phyloP scores from a whole-genome alignment of 345 rosid species.

The Alliaria petiolata region DNA sequence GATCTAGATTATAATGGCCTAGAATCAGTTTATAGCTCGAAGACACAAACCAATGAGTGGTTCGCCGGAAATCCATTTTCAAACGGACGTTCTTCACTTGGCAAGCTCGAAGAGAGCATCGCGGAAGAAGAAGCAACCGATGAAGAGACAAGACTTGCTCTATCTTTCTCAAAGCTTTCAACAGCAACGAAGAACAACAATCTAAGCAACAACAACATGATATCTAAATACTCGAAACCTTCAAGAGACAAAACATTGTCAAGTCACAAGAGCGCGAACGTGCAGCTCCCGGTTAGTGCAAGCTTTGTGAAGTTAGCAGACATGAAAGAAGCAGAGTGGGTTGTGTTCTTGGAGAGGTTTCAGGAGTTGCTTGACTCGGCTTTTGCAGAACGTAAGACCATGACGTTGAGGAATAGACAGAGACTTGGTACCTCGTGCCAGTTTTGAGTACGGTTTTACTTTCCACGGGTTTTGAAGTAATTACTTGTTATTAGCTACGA shows the following conservation, averaged over 20 bases:
- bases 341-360: conserved; percentile 45
- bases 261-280: conserved; percentile 43
- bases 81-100: conserved; percentile 33
- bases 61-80: conserved; percentile 25
- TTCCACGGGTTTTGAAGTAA: background rate
- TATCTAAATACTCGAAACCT: background rate
- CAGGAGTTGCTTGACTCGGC: conserved; percentile 52
- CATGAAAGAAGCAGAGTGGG: conserved; percentile 50
- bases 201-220: conserved; percentile 3
- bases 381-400: conserved; percentile 36
- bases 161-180: conserved; percentile 5
- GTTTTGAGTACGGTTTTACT: too few relatives aligned
- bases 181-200: background rate
- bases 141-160: conserved; percentile 1
- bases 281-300: conserved; percentile 37
- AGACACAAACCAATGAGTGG: background rate
- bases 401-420: conserved; percentile 44
- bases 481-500: conserved; percentile 13
- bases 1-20: conserved; percentile 40
- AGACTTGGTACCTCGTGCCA: conserved; percentile 68
- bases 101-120: conserved; percentile 39
- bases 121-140: conserved; percentile 26
- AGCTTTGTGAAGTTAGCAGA: conserved; percentile 53
- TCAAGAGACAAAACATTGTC: conserved; percentile 15
- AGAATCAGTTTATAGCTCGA: background rate